phyloP scores from a whole-genome alignment of 768 basidiomycete genomes.

The Lactifluus echinatus region DNA sequence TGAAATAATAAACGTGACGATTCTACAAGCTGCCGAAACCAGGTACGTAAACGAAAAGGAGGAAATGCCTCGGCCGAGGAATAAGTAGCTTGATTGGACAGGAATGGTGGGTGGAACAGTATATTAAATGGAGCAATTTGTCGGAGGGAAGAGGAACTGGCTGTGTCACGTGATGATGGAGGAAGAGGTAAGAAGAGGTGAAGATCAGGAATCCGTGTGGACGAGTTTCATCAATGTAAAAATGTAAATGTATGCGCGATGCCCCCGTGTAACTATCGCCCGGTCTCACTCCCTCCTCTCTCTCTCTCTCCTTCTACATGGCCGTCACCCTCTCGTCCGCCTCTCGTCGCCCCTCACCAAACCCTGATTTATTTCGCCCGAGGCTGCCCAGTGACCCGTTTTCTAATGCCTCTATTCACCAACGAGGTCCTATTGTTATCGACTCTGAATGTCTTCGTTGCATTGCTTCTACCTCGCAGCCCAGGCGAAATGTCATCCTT shows the following conservation, averaged over 20 bases:
- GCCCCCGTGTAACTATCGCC: neutral
- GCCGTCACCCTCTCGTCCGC: neutral
- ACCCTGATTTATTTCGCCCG: slow-evolving; percentile 27
- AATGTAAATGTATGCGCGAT: neutral
- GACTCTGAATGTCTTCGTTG: slow-evolving; percentile 22
- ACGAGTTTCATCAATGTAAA: no score
- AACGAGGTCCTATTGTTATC: slow-evolving; percentile 27
- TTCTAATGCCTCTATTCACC: slow-evolving; percentile 18
- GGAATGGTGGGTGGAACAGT: no score
- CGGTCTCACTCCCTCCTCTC: neutral
- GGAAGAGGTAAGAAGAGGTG: no score
- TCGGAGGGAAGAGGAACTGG: no score
- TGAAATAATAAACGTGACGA: no score
- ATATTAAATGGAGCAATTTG: no score
- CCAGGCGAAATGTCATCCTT: slow-evolving; percentile 29
- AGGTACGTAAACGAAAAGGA: no score
- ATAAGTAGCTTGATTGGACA: no score
- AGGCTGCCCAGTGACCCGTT: slow-evolving; percentile 32
- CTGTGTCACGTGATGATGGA: neutral
- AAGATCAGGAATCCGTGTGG: no score
- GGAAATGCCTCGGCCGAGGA: no score
- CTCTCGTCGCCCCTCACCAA: neutral
- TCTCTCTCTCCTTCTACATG: neutral
- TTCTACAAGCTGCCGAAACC: no score
- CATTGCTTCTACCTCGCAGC: slow-evolving; percentile 17